Percentiles rank a stretch among this genome's conserved stretches.
Conservation (phyloP, 2,329 filamentous ascomycete species). For the Calcarisporium arbuscula region DNA sequence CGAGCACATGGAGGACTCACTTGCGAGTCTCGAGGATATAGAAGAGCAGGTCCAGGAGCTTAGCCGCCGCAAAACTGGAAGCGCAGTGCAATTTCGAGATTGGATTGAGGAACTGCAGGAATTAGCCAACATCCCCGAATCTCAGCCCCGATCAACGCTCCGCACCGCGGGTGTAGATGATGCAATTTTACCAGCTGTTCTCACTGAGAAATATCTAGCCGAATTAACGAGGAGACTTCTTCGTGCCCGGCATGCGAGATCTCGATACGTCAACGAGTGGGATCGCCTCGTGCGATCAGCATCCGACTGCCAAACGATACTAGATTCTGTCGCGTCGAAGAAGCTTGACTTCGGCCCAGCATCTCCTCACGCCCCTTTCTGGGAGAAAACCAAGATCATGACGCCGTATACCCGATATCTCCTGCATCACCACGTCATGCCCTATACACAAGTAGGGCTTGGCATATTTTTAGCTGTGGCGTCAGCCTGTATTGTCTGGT, state of each 20-base stretch:
- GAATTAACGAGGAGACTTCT: constrained; percentile 78
- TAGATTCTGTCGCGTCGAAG: constrained; percentile 77
- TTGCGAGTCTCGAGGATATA: constrained; percentile 70
- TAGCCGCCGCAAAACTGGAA: constrained; percentile 72
- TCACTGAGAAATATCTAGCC: constrained; percentile 89
- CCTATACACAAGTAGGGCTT: constrained; percentile 56
- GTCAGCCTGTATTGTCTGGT: constrained; percentile 84
- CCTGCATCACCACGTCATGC: constrained; percentile 67
- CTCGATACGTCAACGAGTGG: constrained; percentile 83
- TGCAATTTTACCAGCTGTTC: constrained; percentile 64
- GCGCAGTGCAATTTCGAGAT: constrained; percentile 68
- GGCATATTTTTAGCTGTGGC: constrained; percentile 66
- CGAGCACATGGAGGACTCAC: constrained; percentile 81
- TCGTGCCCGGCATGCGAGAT: constrained; percentile 74
- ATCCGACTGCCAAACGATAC: constrained; percentile 67
- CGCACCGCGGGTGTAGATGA: constrained; percentile 36
- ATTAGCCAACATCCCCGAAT: constrained; percentile 62
- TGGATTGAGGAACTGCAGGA: constrained; percentile 96
- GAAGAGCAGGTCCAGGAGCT: constrained; percentile 77
- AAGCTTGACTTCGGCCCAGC: constrained; percentile 67
- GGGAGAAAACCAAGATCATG: constrained; percentile 53
- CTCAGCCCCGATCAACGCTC: constrained; percentile 36
- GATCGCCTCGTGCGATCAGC: constrained; percentile 69
- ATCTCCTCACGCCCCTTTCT: constrained; percentile 47
- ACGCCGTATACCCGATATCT: constrained; percentile 80